Base-by-base conservation (phyloP, 495 filamentous ascomycete species). In the Podospora anserina region DNA sequence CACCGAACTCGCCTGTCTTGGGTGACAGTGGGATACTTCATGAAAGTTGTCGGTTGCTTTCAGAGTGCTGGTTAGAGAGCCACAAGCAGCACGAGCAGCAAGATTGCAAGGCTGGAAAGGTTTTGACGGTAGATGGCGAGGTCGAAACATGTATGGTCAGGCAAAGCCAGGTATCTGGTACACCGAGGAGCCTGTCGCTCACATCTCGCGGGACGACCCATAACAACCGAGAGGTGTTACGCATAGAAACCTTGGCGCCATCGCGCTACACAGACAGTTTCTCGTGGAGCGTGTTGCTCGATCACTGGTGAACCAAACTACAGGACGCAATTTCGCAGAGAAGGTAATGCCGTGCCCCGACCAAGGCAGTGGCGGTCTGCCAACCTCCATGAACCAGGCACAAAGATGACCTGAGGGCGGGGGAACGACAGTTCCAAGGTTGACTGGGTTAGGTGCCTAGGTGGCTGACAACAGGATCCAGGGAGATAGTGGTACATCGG, bases 141-240 rank as follows among this genome's bases (percentile, higher is more conserved):
- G 23, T 23, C 23, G 23, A 23, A 23, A 23, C 3, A 61, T 26
- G 26, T 15, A 26, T 27, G 13, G 58, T 26, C 58, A 61, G 19
- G n/a, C 19, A 27, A 61, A 61, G 58, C 58, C 58, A 20, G 58
- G 58, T 61, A 61, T 27, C 58, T 61, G 58, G 58, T 5, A 9
- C 7, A 7, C 23, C 16, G 28, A 44, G n/a, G 5, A 63, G 61
- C 27, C 34, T 23, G 61, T 28, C 34, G 55, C 55, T n/a, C 18
- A 16, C 55, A 57, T n/a, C 55, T 57, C 55, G 55, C 16, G 18
- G 55, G 34, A 39, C 34, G 34, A 39, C 11, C 34, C 34, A 39
- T 39, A 11, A 39, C 34, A 39, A 5, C 34, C 34, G 34, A 5
- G 34, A 39, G 11, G 34, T 11, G 34, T 39, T 39, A 39, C 34